phyloP scores from a whole-genome alignment of 192 early-diverging fungal genomes.

The Backusella circina region DNA sequence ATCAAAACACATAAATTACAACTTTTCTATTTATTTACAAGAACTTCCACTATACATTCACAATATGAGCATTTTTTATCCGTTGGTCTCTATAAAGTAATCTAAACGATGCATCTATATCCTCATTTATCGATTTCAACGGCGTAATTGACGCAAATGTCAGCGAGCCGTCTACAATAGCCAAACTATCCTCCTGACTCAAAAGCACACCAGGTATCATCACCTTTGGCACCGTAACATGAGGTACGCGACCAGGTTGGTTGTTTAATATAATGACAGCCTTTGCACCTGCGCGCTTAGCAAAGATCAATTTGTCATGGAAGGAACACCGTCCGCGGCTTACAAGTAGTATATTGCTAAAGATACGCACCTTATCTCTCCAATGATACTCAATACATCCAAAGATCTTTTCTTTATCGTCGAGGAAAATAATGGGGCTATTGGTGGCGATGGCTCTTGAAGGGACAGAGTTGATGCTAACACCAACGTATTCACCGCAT shows the following conservation, averaged over 20 bases:
- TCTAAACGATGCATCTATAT: neutral
- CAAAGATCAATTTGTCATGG: slow-evolving; percentile 37
- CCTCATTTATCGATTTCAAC: neutral
- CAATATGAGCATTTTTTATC: neutral
- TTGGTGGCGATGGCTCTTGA: neutral
- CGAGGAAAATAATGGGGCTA: neutral
- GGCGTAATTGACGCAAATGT: neutral
- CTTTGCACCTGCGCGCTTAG: slow-evolving; percentile 41
- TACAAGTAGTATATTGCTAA: slow-evolving; percentile 35
- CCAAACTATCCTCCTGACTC: neutral
- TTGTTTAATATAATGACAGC: slow-evolving; percentile 39
- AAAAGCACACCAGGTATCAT: slow-evolving; percentile 10
- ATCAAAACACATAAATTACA: neutral
- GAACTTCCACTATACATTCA: neutral
- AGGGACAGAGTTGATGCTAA: neutral
- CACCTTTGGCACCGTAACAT: neutral
- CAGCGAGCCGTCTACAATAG: neutral
- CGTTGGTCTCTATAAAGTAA: neutral
- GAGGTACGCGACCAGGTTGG: slow-evolving; percentile 1
- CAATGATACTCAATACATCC: slow-evolving; percentile 37
- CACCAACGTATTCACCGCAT: neutral
- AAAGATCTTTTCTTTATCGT: neutral
- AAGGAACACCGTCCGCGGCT: slow-evolving; percentile 45
- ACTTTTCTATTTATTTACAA: neutral
- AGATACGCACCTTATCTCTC: slow-evolving; percentile 20